Conservation (phyloP, 2,329 filamentous ascomycete genomes). For the Calonectria hawksworthii region DNA sequence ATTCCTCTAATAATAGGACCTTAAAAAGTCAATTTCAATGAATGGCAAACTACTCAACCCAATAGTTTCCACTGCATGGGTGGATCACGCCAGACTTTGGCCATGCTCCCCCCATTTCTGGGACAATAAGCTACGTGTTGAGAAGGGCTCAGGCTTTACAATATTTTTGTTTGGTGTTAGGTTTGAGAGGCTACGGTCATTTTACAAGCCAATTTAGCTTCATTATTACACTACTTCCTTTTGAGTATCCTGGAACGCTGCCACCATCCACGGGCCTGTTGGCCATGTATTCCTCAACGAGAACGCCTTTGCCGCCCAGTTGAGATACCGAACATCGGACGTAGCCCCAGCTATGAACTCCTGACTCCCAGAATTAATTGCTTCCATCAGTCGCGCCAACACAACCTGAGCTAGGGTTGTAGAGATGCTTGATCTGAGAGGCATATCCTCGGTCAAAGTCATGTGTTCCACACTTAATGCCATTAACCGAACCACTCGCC, state of each 20-base stretch:
- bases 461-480: slow-evolving; percentile 21
- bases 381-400: slow-evolving; percentile 23
- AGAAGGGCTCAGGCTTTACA: no score
- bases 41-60: no score
- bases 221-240: slow-evolving; percentile 19
- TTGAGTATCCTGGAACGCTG: slow-evolving; percentile 26
- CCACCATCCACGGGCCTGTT: slow-evolving; percentile 29
- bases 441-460: slow-evolving; percentile 3
- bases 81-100: no score
- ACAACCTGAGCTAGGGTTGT: slow-evolving; percentile 14
- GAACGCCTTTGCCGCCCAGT: slow-evolving; percentile 23
- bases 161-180: no score
- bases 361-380: slow-evolving; percentile 11
- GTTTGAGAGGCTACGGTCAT: not conserved
- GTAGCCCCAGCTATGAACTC: slow-evolving; percentile 13
- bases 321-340: slow-evolving; percentile 17
- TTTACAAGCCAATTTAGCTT: not conserved
- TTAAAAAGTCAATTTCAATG: no score
- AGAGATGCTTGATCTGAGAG: slow-evolving; percentile 6
- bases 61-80: no score
- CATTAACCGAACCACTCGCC: slow-evolving; percentile 28
- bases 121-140: no score
- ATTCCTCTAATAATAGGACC: no score
- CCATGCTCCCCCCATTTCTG: no score
- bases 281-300: slow-evolving; percentile 24